A percentile compares a stretch with the other conserved stretches of the same genome.
Conservation (phyloP, 2,329 filamentous ascomycete species). For the Endoconidiophora polonica region DNA sequence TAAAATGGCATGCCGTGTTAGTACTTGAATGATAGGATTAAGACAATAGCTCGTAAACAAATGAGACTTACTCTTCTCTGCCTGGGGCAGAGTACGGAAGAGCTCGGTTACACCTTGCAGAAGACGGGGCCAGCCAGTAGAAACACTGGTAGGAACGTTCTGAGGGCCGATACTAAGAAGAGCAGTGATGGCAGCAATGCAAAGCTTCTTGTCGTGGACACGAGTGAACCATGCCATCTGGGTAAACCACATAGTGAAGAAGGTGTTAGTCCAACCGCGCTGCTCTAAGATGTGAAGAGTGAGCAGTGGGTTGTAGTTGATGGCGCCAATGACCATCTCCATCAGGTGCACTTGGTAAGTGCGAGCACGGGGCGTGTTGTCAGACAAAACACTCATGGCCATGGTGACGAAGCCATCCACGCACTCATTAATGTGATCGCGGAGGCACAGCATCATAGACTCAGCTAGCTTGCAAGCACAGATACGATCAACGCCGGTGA, state of each 20-base stretch:
- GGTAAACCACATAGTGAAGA: constrained; percentile 96
- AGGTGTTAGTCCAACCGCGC: constrained; percentile 94
- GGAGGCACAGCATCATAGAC: constrained; percentile 89
- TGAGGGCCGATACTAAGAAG: constrained; percentile 64
- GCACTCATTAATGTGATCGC: constrained; percentile 73
- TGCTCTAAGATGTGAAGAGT: constrained; percentile 75
- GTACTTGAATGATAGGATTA: neutral
- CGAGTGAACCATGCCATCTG: constrained; percentile 85
- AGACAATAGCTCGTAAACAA: neutral
- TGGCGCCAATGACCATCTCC: constrained; percentile 97
- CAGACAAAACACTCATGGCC: constrained; percentile 66
- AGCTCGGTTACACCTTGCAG: constrained; percentile 75
- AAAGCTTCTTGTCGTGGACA: constrained; percentile 97
- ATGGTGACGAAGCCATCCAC: constrained; percentile 78
- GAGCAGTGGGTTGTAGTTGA: constrained; percentile 88
- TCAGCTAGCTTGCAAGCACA: constrained; percentile 96
- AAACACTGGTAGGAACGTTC: constrained; percentile 80
- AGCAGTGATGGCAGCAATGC: constrained; percentile 80
- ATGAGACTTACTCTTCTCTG: constrained; percentile 55
- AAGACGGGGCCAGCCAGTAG: constrained; percentile 85
- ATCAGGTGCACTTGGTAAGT: constrained; percentile 91
- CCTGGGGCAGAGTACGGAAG: constrained; percentile 79
- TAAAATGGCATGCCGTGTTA: constrained; percentile 19
- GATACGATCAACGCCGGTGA: constrained; percentile 84
- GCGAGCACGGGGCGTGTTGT: constrained; percentile 69